Evolutionary conservation across 2,329 filamentous ascomycete genomes (phyloP).

Genomic region (Zymoseptoria pseudotritici): DNA sequence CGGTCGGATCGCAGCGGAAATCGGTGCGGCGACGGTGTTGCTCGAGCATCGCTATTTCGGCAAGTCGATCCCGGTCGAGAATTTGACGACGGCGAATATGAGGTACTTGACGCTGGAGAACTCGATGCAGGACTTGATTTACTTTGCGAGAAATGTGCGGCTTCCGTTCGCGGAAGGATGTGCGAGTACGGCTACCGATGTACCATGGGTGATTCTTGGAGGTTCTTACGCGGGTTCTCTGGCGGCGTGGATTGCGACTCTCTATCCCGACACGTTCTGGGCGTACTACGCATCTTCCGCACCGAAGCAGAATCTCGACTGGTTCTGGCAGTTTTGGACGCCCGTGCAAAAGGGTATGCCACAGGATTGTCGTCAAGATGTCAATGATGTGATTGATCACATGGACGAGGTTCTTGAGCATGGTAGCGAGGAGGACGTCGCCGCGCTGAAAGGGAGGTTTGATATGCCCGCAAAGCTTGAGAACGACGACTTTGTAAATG

Average conservation of each 20-base stretch:
- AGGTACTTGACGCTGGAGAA: conserved; percentile 47
- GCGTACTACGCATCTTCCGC: conserved; percentile 51
- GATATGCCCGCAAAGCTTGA: conserved; percentile 42
- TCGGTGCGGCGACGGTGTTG: conserved; percentile 47
- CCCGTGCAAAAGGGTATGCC: conserved; percentile 51
- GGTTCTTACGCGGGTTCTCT: conserved; percentile 51
- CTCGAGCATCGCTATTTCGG: conserved; percentile 55
- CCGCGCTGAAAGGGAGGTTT: conserved; percentile 44
- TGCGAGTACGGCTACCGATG: conserved; percentile 42
- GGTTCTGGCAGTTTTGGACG: conserved; percentile 53
- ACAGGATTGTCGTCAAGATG: conserved; percentile 48
- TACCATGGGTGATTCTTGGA: conserved; percentile 51
- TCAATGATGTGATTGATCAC: conserved; percentile 44
- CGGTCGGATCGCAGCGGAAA: conserved; percentile 44
- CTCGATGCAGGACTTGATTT: conserved; percentile 45
- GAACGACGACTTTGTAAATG: conserved; percentile 45
- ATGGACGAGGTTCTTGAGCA: conserved; percentile 29
- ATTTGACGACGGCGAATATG: conserved; percentile 47
- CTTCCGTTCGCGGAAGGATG: conserved; percentile 49
- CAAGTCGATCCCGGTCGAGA: conserved; percentile 44
- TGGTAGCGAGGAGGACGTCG: conserved; percentile 36
- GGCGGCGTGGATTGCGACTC: conserved; percentile 47
- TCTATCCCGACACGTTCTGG: conserved; percentile 51
- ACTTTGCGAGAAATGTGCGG: conserved; percentile 46
- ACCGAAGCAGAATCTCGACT: conserved; percentile 46